These are phyloP conservation scores for Flaveria bidentis DNA, from an alignment of 129 eudicot genomes.

Conservation along the genomic window DNA sequence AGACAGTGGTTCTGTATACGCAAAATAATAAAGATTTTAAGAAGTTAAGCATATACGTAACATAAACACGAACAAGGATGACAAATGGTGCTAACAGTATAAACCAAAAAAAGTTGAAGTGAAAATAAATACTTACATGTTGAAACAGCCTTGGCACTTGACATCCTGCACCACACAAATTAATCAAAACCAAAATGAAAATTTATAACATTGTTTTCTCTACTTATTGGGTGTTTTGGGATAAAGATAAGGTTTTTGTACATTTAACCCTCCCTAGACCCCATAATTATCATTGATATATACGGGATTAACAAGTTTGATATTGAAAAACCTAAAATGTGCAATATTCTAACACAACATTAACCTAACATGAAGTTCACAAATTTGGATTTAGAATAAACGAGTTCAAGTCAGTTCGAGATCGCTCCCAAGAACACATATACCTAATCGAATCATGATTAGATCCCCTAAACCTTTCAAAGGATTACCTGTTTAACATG, in stretches of 20 bases:
- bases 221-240: too few species aligned
- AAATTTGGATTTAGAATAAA: background rate
- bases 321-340: too few species aligned
- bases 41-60: background rate
- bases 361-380: too few species aligned
- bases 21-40: background rate
- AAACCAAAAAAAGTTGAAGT: background rate
- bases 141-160: constrained; percentile 59
- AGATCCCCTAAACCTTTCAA: background rate
- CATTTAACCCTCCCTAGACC: too few species aligned
- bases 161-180: constrained; percentile 40
- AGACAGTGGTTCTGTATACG: constrained; percentile 44
- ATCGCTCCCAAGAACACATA: background rate
- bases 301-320: too few species aligned
- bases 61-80: background rate
- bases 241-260: too few species aligned
- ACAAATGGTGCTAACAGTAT: background rate
- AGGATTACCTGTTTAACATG: too few species aligned
- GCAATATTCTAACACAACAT: too few species aligned
- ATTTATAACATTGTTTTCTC: background rate
- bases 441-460: background rate
- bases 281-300: too few species aligned
- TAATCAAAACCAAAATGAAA: background rate
- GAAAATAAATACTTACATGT: constrained; percentile 43
- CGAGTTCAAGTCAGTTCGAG: background rate